These are phyloP conservation scores for Zopfia rhizophila DNA, from an alignment of 2,329 filamentous ascomycete genomes.

Conservation along the genomic window DNA sequence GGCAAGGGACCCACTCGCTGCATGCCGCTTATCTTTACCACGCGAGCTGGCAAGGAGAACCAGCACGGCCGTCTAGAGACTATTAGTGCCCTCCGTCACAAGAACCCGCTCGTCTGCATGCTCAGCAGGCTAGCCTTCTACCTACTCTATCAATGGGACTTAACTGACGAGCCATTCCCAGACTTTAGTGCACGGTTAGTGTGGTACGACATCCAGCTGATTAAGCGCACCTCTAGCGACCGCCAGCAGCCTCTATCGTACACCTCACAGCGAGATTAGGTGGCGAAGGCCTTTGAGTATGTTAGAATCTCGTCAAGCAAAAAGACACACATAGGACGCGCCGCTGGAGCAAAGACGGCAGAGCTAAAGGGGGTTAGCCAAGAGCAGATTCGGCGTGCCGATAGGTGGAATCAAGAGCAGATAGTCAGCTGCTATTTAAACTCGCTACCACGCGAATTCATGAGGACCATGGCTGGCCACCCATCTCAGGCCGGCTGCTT, in stretches of 20 bases:
- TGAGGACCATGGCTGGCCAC: constrained; percentile 5
- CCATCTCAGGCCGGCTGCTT: constrained; percentile 5
- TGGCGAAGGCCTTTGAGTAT: constrained; percentile 2
- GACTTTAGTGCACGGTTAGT: constrained; percentile 2
- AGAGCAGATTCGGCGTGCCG: constrained; percentile 1
- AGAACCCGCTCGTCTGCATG: constrained; percentile 12
- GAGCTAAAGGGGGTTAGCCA: constrained; percentile 7
- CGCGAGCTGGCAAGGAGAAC: constrained; percentile 13
- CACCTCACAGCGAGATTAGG: constrained; percentile 2
- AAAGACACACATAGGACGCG: constrained; percentile 3
- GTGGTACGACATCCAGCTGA: constrained; percentile 5
- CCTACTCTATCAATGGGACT: constrained; percentile 8
- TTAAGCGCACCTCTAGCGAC: too few species aligned
- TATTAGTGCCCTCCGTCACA: constrained; percentile 8
- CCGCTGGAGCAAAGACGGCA: not conserved
- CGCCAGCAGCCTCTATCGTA: not conserved
- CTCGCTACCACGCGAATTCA: constrained; percentile 5
- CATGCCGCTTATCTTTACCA: constrained; percentile 16
- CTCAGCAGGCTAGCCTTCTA: constrained; percentile 14
- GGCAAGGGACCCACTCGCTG: constrained; percentile 4
- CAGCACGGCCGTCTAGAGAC: constrained; percentile 11
- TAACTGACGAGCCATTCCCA: constrained; percentile 5
- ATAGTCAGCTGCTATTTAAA: constrained; percentile 9
- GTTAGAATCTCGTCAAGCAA: constrained; percentile 4
- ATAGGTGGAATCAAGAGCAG: constrained; percentile 10